Evolutionary conservation across 164 flowering plant species (phyloP).

Genomic region (Euptelea pleiosperma): DNA sequence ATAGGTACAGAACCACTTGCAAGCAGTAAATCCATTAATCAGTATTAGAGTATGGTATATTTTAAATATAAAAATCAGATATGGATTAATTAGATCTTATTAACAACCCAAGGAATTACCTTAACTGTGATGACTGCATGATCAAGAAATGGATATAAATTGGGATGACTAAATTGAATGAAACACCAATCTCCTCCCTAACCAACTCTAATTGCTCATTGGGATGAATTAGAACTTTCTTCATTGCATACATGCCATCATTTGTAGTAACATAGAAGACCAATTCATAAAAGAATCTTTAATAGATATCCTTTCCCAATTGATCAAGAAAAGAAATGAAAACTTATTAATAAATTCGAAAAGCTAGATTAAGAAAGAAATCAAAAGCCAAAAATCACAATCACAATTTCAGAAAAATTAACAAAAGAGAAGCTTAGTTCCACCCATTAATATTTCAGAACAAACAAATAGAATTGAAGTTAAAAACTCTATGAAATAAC

Average conservation of each 20-base stretch:
- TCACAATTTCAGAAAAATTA: too few relatives aligned
- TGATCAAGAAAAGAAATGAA: neutral
- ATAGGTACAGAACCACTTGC: too few relatives aligned
- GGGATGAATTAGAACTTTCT: constrained; percentile 84
- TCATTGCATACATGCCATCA: constrained; percentile 94
- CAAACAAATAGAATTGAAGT: too few relatives aligned
- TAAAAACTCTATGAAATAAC: too few relatives aligned
- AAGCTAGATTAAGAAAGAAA: neutral
- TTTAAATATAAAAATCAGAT: neutral
- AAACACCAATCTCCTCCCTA: constrained; percentile 86
- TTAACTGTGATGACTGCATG: constrained; percentile 90
- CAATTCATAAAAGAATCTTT: constrained; percentile 1
- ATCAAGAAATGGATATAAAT: constrained; percentile 93
- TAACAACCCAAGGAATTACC: constrained; percentile 33
- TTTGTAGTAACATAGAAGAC: constrained; percentile 34
- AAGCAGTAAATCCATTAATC: neutral
- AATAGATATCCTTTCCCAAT: neutral
- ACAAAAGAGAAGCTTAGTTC: neutral
- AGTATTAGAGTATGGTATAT: neutral
- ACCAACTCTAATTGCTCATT: constrained; percentile 88
- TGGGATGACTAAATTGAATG: constrained; percentile 79
- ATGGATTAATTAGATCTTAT: neutral
- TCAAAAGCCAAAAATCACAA: too few relatives aligned
- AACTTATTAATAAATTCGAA: neutral
- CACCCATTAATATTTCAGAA: too few relatives aligned